These are phyloP conservation scores for Coccomyxa subellipsoidea DNA, from an alignment of 163 green algal genomes.

Conservation along the genomic window DNA sequence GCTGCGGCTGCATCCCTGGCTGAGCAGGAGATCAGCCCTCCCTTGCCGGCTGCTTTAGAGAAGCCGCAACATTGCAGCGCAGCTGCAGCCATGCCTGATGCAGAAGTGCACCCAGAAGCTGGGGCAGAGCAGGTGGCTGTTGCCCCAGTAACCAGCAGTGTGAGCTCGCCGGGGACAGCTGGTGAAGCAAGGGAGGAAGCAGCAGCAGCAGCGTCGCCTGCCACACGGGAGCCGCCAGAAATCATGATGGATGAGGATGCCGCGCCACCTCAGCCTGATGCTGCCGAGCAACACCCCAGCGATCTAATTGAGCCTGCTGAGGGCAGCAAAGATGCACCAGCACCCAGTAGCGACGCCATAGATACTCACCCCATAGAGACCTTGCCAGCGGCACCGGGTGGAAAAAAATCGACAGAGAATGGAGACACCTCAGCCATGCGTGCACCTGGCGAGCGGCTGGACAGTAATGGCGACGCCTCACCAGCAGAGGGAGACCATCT, in stretches of 20 bases:
- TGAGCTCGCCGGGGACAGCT: background rate
- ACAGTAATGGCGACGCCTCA: background rate
- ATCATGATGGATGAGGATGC: background rate
- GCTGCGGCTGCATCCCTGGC: background rate
- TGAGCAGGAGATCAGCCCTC: background rate
- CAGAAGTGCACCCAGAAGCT: background rate
- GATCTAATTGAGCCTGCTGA: background rate
- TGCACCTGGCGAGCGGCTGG: background rate
- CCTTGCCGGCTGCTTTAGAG: background rate
- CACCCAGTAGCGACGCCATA: background rate
- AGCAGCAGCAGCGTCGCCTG: no score
- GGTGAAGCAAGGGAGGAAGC: no score
- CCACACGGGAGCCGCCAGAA: no score
- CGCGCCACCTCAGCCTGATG: background rate
- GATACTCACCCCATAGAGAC: no score
- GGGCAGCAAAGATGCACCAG: background rate
- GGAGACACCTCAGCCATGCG: background rate
- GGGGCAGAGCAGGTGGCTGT: background rate
- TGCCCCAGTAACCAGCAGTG: background rate
- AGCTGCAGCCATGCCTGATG: background rate
- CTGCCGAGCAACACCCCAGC: background rate
- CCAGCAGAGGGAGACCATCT: no score
- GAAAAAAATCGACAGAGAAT: background rate
- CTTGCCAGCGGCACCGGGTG: no score
- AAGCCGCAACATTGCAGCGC: background rate